Base-by-base conservation (phyloP, 169 alveolate genomes). In the Eimeria praecox region DNA sequence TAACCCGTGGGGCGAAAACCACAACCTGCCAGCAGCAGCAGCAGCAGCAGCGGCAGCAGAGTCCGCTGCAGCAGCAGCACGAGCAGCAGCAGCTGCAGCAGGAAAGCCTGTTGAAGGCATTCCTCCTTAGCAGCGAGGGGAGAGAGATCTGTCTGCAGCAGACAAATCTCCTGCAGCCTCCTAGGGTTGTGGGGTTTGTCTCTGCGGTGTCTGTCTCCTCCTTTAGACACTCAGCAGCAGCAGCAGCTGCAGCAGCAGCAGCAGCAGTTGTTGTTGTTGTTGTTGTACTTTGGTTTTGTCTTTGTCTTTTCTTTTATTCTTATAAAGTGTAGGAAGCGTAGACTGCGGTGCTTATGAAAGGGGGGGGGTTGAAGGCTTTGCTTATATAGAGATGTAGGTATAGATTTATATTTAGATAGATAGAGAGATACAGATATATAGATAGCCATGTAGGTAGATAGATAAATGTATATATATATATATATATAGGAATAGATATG, bases 21-120 rank as follows among this genome's bases (percentile, higher is more conserved):
- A 56, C 66, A 18, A 56, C n/a, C 66, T 56, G 66, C n/a, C 66
- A 56, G 66, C 66, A 56, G 66, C 66, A 56, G 66, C 66, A 56
- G 66, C 66, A 18, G 66, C 66, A 12, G 66, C 56, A 8, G 56
- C 56, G 5, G 56, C 56, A 8, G 56, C 56, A 8, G 56, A 5
- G 5, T 5, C 56, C 12, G 20, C 56, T 8, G 56, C 56, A 56
- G 66, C 66, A 56, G 66, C 66, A 12, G 66, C 66, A 10, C n/a
- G n/a, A 56, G 66, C 66, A 56, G 27, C 66, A 56, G 66, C 66
- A 56, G 66, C 66, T 12, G 66, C 66, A 56, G 66, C 66, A 56
- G 66, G n/a, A 56, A 56, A 5, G 27, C 66, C 66, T 8, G 27
- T 16, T 8, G 12, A 16, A 8, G 66, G 4, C n/a, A 6, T 5